Evolutionary conservation across 2,329 filamentous ascomycete species (phyloP), one percentile per base, ranked within the genome.

Genomic region (Parastagonospora nodorum): DNA sequence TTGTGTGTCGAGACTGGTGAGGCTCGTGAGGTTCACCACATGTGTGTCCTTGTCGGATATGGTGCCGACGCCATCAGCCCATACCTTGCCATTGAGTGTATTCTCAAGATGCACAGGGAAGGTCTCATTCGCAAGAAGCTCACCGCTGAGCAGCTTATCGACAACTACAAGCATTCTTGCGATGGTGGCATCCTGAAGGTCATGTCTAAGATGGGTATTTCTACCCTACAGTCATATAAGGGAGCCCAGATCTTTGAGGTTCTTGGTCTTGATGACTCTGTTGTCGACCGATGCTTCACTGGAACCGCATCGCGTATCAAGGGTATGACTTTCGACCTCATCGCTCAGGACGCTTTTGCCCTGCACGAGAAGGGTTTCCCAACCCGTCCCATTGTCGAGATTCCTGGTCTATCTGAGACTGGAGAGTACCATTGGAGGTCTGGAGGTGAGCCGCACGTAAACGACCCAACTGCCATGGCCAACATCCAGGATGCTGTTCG

Each of bases 191-290:
- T 97, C 58, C 81, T 97, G 58, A 97, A 97, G 77, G 93, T 97
- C 73, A 97, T 97, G 93, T 94, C 89, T 75, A 97, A 97, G 82
- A 97, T 97, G 93, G 93, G 93, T 79, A 97, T 97, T 59, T 97
- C 93, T 6, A 97, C 93, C 29, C 81, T 97, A 39, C 91, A 93
- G 69, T 93, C 89, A 62, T 97, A 97, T 82, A 97, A 97, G 81
- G 93, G 93, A 70, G 93, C 93, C 48, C 93, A 97, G 79, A 97
- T 97, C 59, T 97, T 97, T 64, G 93, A 97, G 74, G 92, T 92
- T 42, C 88, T 97, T 37, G 93, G 93, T 76, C 87, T 97, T 30
- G 92, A 97, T 68, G 92, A 96, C 73, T 82, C 83, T 15, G 92
- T 97, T 40, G 90, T 97, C 45, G 92, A 97, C 72, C 87, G 90